Evolutionary conservation across 805 yeast species (phyloP).

Genomic region (Monosporozyma siamensis): DNA sequence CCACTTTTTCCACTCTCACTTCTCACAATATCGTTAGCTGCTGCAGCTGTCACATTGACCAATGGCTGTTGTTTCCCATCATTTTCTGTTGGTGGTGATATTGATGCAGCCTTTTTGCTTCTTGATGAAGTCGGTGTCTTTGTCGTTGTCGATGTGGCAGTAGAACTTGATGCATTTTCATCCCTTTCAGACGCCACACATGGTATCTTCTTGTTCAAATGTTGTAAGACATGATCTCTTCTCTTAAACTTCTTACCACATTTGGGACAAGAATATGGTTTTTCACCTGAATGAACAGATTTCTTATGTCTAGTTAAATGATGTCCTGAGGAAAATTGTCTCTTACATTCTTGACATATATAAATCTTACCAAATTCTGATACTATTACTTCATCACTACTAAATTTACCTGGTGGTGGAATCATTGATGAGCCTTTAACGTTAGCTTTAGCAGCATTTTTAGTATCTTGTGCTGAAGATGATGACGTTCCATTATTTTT

Average conservation of each 20-base stretch:
- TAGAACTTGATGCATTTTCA: background rate
- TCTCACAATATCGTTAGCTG: background rate
- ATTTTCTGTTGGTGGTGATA: background rate
- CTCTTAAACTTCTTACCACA: constrained; percentile 32
- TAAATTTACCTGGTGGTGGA: constrained; percentile 22
- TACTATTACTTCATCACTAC: constrained; percentile 25
- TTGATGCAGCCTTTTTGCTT: background rate
- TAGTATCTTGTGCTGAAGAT: background rate
- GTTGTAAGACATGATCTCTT: constrained; percentile 32
- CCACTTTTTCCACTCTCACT: background rate
- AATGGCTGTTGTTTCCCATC: background rate
- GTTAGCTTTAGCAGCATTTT: constrained; percentile 1
- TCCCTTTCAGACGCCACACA: constrained; percentile 14
- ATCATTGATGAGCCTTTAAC: constrained; percentile 8
- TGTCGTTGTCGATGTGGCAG: no score
- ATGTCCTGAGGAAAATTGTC: constrained; percentile 32
- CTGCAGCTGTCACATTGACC: background rate
- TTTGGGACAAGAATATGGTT: constrained; percentile 31
- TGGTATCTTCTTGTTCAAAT: constrained; percentile 31
- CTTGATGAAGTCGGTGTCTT: background rate
- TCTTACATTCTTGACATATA: constrained; percentile 29
- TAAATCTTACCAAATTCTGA: constrained; percentile 30
- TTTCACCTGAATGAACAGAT: constrained; percentile 33
- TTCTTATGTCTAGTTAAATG: constrained; percentile 32
- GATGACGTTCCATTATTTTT: background rate